Conservation (phyloP, 2,329 filamentous ascomycete genomes). For the Magnaporthales sp. region DNA sequence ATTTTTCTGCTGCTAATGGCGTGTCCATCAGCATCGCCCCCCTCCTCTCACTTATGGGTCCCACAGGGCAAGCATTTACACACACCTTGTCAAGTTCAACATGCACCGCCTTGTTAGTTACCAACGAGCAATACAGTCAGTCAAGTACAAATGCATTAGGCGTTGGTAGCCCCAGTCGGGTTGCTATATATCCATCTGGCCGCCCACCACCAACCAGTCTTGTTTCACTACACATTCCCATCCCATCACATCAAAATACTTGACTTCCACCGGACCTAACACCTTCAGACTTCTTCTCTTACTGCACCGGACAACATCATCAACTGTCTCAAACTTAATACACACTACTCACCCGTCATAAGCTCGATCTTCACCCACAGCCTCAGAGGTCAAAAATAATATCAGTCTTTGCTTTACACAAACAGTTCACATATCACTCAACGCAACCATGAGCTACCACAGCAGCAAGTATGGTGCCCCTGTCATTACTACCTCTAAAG, state of each 20-base stretch:
- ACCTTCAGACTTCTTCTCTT: neutral
- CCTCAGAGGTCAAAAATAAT: neutral
- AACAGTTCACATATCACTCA: neutral
- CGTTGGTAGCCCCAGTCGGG: neutral
- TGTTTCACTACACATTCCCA: neutral
- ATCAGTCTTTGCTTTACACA: neutral
- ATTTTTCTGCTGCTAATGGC: neutral
- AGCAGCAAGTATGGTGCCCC: slow-evolving; percentile 5
- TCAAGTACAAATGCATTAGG: neutral
- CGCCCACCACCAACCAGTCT: neutral
- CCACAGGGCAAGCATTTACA: neutral
- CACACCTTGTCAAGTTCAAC: neutral
- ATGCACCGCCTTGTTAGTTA: neutral
- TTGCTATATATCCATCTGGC: neutral
- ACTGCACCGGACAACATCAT: neutral
- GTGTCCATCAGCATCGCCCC: neutral
- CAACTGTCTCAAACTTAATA: neutral
- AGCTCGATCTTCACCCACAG: neutral
- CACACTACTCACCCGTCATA: neutral
- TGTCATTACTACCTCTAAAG: neutral
- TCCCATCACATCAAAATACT: neutral
- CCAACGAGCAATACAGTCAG: neutral
- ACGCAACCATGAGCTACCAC: slow-evolving; percentile 2
- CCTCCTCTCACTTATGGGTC: neutral
- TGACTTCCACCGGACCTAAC: neutral